These are phyloP conservation scores for Ceratorhiza oryzae-sativae DNA, from an alignment of 1,284 basidiomycete genomes.

Conservation along the genomic window DNA sequence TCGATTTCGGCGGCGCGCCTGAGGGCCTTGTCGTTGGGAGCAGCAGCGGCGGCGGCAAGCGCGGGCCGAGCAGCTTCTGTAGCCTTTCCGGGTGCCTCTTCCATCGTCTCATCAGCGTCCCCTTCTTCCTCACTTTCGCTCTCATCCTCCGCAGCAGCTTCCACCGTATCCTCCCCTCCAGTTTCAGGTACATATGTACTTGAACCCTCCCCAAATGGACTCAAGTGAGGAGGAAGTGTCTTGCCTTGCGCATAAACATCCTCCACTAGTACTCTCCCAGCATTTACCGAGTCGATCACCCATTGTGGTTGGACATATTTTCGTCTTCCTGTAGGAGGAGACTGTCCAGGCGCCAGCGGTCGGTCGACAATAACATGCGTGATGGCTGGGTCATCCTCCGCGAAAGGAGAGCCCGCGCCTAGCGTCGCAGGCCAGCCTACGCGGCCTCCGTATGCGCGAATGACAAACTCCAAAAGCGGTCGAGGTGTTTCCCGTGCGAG, in stretches of 20 bases:
- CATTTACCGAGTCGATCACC: conserved; percentile 96
- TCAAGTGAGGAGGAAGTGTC: conserved; percentile 91
- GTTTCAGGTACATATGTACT: conserved; percentile 66
- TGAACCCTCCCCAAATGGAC: conserved; percentile 88
- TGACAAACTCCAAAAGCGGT: conserved; percentile 92
- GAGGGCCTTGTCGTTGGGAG: conserved; percentile 70
- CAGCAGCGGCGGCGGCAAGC: conserved; percentile 57
- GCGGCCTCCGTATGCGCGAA: conserved; percentile 89
- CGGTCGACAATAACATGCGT: conserved; percentile 98
- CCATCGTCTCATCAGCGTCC: conserved; percentile 49
- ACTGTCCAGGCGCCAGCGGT: conserved; percentile 56
- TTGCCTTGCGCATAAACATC: conserved; percentile 88
- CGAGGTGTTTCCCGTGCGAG: conserved; percentile 94
- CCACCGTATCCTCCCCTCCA: conserved; percentile 51
- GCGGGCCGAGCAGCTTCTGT: conserved; percentile 47
- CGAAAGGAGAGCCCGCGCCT: conserved; percentile 82
- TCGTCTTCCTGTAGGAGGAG: conserved; percentile 58
- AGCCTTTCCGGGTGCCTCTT: conserved; percentile 47
- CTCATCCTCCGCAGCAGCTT: conserved; percentile 51
- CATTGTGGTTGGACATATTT: conserved; percentile 98
- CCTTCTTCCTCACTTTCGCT: conserved; percentile 55
- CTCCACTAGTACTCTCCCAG: conserved; percentile 82
- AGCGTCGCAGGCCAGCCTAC: conserved; percentile 90
- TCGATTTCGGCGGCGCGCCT: conserved; percentile 90
- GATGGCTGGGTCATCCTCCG: conserved; percentile 78